phyloP scores from a whole-genome alignment of 2,329 filamentous ascomycete genomes.

The Trichoderma endophyticum region DNA sequence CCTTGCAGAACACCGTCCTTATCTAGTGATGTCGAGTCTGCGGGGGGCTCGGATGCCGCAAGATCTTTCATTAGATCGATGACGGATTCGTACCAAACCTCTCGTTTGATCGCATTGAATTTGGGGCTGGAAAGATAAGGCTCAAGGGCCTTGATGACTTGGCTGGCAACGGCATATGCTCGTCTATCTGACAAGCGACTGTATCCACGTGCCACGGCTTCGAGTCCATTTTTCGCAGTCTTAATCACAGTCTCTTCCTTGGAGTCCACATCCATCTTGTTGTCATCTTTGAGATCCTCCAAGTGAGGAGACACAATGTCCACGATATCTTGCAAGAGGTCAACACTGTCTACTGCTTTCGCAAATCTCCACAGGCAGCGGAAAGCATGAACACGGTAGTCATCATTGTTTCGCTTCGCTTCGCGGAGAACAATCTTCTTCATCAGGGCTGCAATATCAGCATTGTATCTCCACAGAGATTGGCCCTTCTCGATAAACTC shows the following conservation, averaged over 20 bases:
- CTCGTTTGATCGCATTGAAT: conserved; percentile 44
- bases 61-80: conserved; percentile 47
- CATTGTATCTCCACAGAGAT: conserved; percentile 53
- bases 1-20: conserved; percentile 27
- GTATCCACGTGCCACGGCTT: conserved; percentile 51
- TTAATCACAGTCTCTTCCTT: conserved; percentile 43
- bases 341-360: conserved; percentile 63
- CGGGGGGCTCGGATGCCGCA: conserved; percentile 22
- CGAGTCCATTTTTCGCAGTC: conserved; percentile 49
- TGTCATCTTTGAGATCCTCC: conserved; percentile 54
- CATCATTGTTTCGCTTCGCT: conserved; percentile 86
- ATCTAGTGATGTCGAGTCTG: conserved; percentile 22
- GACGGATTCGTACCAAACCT: conserved; percentile 52
- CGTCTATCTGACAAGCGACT: conserved; percentile 39
- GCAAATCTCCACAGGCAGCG: conserved; percentile 69
- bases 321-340: conserved; percentile 66
- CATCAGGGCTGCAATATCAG: conserved; percentile 58
- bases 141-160: conserved; percentile 40
- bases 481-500: conserved; percentile 68
- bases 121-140: conserved; percentile 39
- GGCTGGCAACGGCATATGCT: conserved; percentile 37
- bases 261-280: conserved; percentile 68
- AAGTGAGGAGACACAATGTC: conserved; percentile 62
- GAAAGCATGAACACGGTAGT: conserved; percentile 75
- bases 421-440: conserved; percentile 81